Base-by-base conservation (phyloP, 768 basidiomycete genomes). In the Ephemerocybe angulata region DNA sequence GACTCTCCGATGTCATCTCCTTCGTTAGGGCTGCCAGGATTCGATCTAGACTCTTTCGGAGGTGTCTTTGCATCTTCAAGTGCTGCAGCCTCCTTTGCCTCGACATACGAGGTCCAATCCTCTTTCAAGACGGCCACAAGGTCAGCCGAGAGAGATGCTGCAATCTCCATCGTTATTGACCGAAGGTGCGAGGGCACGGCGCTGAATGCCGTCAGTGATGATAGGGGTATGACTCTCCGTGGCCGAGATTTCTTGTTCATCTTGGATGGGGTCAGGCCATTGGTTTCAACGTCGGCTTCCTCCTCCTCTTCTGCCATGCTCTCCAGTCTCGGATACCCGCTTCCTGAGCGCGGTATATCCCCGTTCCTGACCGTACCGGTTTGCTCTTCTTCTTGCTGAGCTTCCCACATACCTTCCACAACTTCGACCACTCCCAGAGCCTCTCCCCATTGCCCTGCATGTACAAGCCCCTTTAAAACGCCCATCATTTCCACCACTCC, bases 391-490 rank as follows among this genome's bases (percentile, higher is more conserved):
- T 40, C 44, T 37, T 19, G 25, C 40, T 42, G 25, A 1, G 61
- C 65, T 12, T 77, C 69, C 82, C 86, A 87, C 61, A 89, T 68
- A 46, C 68, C 70, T 52, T 87, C 78, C 57, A 93, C 67, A 48
- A 83, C 79, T 46, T 90, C 85, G 33, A 92, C 80, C 17, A 93
- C 76, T 44, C 79, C 80, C 53, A 98, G 71, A 6, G 93, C 93
- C 53, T 90, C 88, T 13, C 83, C 82, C 89, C 92, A 98, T 60
- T 97, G 90, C 0, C 90, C 93, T 19, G 85, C 86, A 46, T 77
- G 78, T n/a, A 94, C 91, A 50, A 97, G 68, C 24, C 81, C 76
- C 53, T 79, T 83, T 27, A 87, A 85, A 38, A 92, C 79, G 3
- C 80, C 80, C 0, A 86, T 77, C 78, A 90, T 87, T 63, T 97